A percentile compares a stretch with the other conserved stretches of the same genome.
These are phyloP conservation scores for Phytophthora cajani DNA, from an alignment of 352 stramenopile species.

Conservation along the genomic window DNA sequence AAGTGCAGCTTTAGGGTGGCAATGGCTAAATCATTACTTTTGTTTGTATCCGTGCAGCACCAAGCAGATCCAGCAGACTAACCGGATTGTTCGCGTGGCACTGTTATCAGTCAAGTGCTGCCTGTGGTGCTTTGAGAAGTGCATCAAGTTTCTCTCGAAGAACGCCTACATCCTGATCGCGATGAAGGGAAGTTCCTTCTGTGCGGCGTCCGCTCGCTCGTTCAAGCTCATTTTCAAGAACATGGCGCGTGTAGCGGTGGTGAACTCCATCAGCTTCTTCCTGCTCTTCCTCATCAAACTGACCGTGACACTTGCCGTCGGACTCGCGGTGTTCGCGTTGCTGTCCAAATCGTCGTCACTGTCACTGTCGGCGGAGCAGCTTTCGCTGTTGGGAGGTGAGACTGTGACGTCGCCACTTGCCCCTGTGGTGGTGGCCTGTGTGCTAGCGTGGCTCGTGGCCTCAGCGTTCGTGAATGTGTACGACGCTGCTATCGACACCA, in stretches of 20 bases:
- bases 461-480: constrained; percentile 95
- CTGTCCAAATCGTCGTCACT: constrained; percentile 44
- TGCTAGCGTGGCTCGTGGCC: constrained; percentile 91
- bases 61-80: constrained; percentile 75
- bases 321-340: constrained; percentile 55
- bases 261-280: constrained; percentile 93
- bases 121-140: constrained; percentile 96
- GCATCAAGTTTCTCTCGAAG: constrained; percentile 97
- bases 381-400: constrained; percentile 69
- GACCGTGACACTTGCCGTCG: constrained; percentile 66
- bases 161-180: constrained; percentile 95
- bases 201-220: constrained; percentile 90
- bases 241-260: constrained; percentile 90
- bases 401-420: constrained; percentile 91
- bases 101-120: constrained; percentile 87
- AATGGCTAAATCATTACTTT: no score
- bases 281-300: constrained; percentile 95
- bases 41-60: constrained; percentile 57
- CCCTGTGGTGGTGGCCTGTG: constrained; percentile 83
- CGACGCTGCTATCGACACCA: constrained; percentile 94
- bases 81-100: constrained; percentile 84
- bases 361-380: constrained; percentile 35
- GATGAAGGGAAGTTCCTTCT: constrained; percentile 85
- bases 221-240: constrained; percentile 95
- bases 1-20: no score